A percentile compares a stretch with the other conserved stretches of the same genome.
These are phyloP conservation scores for Sporothrix sp. DNA, from an alignment of 2,329 filamentous ascomycete species.

Conservation along the genomic window DNA sequence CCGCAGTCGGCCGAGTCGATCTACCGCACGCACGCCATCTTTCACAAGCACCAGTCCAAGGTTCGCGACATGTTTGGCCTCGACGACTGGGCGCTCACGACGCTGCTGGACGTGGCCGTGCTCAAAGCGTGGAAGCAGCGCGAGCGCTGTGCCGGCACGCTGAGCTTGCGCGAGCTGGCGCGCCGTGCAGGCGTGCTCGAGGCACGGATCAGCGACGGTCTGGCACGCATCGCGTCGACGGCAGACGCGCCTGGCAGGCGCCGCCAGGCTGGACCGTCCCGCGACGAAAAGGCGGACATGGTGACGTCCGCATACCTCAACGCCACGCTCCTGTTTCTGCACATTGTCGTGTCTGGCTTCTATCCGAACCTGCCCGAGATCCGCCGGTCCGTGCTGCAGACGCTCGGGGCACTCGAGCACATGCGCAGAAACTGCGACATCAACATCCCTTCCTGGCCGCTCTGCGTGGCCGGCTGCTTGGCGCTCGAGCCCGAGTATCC, in stretches of 20 bases:
- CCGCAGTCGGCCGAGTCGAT: constrained; percentile 8
- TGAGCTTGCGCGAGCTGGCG: constrained; percentile 5
- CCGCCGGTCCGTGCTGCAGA: constrained; percentile 9
- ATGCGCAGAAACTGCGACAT: constrained; percentile 10
- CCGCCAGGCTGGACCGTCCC: no score
- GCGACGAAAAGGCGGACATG: constrained; percentile 8
- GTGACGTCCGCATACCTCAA: constrained; percentile 7
- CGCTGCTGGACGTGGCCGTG: constrained; percentile 8
- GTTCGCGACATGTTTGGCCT: constrained; percentile 5
- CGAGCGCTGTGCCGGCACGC: constrained; percentile 9
- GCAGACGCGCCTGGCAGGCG: no score
- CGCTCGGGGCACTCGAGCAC: constrained; percentile 2
- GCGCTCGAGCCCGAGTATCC: constrained; percentile 10
- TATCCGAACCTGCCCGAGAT: constrained; percentile 9
- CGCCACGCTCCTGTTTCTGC: neutral
- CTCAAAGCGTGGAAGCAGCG: constrained; percentile 11
- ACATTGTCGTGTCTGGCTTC: constrained; percentile 9
- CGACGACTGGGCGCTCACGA: constrained; percentile 9
- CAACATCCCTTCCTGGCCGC: constrained; percentile 10
- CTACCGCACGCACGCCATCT: constrained; percentile 10
- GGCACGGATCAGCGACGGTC: neutral
- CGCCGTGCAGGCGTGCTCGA: constrained; percentile 9
- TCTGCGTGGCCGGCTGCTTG: constrained; percentile 10
- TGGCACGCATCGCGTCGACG: constrained; percentile 2
- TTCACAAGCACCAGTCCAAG: constrained; percentile 7